phyloP scores from a whole-genome alignment of 371 early-diverging fungal genomes.

The Lichtheimia ramosa region DNA sequence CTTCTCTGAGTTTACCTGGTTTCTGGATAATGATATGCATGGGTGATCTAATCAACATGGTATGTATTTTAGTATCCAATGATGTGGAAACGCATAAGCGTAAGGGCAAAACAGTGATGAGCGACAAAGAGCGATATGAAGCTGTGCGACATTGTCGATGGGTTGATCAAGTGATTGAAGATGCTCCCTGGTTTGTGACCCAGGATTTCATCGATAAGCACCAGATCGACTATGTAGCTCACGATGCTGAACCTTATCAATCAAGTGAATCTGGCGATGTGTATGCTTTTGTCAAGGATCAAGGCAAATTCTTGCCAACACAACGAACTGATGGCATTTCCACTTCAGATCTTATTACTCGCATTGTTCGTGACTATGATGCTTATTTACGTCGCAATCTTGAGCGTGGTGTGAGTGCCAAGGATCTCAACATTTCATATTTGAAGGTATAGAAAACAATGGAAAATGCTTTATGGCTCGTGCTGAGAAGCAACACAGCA shows the following conservation, averaged over 20 bases:
- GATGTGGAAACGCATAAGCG: conserved; percentile 82
- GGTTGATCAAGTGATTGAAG: conserved; percentile 92
- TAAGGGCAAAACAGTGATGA: conserved; percentile 95
- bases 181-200: conserved; percentile 91
- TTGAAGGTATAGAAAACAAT: conserved; percentile 58
- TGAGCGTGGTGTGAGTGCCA: conserved; percentile 87
- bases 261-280: conserved; percentile 85
- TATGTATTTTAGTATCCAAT: conserved; percentile 86
- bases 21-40: no score
- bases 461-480: not conserved
- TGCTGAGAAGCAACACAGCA: no score
- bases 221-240: conserved; percentile 96
- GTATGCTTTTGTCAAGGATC: conserved; percentile 91
- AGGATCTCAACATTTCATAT: conserved; percentile 90
- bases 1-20: not conserved
- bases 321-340: conserved; percentile 93
- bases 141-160: conserved; percentile 93
- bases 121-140: conserved; percentile 86
- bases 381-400: conserved; percentile 90
- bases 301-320: conserved; percentile 89
- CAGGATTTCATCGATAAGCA: conserved; percentile 89
- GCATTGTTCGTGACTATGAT: conserved; percentile 95
- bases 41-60: not conserved
- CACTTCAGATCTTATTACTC: conserved; percentile 94
- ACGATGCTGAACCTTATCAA: conserved; percentile 94